Base-by-base conservation (phyloP, 75 land plant species). In the Pinus tabuliformis region DNA sequence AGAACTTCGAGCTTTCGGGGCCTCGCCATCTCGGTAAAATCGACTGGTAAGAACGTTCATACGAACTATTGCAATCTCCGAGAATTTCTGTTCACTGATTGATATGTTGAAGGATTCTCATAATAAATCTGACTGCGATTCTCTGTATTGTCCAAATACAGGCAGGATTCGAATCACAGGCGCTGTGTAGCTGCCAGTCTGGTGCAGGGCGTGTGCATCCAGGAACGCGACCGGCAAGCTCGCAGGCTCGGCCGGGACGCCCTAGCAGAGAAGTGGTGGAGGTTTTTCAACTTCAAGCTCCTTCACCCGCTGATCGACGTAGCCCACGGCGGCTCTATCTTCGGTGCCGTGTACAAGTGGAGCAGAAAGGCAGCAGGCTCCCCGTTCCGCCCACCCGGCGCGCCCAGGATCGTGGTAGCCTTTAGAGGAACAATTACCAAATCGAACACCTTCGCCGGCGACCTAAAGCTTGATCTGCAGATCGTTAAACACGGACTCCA, bases 211-310 rank as follows among this genome's bases (percentile, higher is more conserved):
- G 90, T 85, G 13, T 86, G 86, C 63, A 75, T 89, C 60, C 66
- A 83, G 20, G 91, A 91, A 59, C 79, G 80, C 11, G 93, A 91
- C 75, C 82, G 91, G 65, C 73, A 14, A 77, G 88, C 72, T 76
- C 62, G 12, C 88, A 82, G 90, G 22, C 15, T 24, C 7, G 84
- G 75, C 0, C 15, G 30, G 2, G 75, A 78, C 42, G 83, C 86
- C 13, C 82, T 86, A 65, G 89, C 89, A 17, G 81, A 87, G 42
- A 76, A 76, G 22, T 89, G 91, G 94, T 92, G 94, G 94, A 81
- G 77, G 20, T 87, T 78, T 66, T 89, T 89, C 66, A 52, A 82
- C 30, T 92, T 89, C 56, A 39, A 78, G 42, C 18, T 87, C 21
- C 20, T 71, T 12, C 81, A 79, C 18, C 13, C 5, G 6, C 87